Evolutionary conservation across 371 early-diverging fungal genomes (phyloP).

Genomic region (Mucor racemosus): DNA sequence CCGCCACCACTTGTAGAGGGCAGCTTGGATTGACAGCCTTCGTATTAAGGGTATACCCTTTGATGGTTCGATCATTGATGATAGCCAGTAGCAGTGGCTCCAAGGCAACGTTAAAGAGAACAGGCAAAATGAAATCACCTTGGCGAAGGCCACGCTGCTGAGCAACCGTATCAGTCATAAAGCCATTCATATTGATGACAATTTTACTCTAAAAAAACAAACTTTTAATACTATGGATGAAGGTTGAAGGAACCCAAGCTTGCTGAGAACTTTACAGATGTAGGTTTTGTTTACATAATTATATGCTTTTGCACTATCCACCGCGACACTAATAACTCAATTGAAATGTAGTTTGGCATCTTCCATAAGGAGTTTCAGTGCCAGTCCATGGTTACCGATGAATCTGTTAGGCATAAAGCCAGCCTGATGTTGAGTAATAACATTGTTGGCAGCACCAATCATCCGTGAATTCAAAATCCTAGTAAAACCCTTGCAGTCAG

Average conservation of each 20-base stretch:
- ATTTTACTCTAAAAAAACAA: slow-evolving; percentile 20
- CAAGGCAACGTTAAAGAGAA: no score
- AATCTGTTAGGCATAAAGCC: slow-evolving; percentile 19
- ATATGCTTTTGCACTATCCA: no score
- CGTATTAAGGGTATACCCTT: no score
- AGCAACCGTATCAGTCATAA: no score
- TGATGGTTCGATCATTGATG: no score
- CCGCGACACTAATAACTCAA: background rate
- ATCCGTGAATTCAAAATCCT: slow-evolving; percentile 23
- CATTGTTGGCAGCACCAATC: background rate
- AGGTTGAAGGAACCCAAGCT: slow-evolving; percentile 15
- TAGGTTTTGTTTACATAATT: slow-evolving; percentile 26
- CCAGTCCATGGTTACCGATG: slow-evolving; percentile 16
- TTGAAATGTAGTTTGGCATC: background rate
- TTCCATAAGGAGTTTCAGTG: background rate
- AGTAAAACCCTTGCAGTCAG: slow-evolving; percentile 20
- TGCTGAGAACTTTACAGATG: background rate
- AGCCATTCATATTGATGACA: slow-evolving; percentile 18
- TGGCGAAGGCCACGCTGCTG: no score
- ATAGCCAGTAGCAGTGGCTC: no score
- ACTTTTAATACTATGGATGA: background rate
- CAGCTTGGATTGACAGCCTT: no score
- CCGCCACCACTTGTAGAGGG: background rate
- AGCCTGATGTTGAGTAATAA: background rate
- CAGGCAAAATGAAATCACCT: no score